A percentile compares a stretch with the other conserved stretches of the same genome.
phyloP scores from a whole-genome alignment of 1,284 basidiomycete genomes.

The Stygiomarasmius scandens region DNA sequence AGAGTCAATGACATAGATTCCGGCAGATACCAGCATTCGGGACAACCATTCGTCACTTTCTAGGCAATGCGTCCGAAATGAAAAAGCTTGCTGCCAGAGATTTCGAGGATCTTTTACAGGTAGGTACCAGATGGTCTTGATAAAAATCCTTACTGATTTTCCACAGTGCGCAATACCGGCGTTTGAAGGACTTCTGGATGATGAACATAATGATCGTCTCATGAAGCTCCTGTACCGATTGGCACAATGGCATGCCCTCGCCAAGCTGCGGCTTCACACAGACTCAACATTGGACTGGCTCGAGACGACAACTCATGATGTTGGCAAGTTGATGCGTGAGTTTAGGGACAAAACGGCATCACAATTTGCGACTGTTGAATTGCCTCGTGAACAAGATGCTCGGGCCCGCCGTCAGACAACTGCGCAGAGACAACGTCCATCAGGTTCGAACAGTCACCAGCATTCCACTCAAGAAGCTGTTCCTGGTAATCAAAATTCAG shows the following conservation, averaged over 20 bases:
- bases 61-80: conserved; percentile 31
- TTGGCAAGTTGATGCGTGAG: conserved; percentile 6
- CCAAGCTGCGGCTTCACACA: conserved; percentile 28
- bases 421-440: neutral
- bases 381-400: conserved; percentile 5
- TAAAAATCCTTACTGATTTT: neutral
- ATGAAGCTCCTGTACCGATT: conserved; percentile 22
- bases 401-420: conserved; percentile 1
- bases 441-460: neutral
- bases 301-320: conserved; percentile 1
- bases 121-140: conserved; percentile 19
- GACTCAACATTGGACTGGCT: neutral
- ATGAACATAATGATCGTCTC: conserved; percentile 22
- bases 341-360: neutral
- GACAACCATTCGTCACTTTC: conserved; percentile 29
- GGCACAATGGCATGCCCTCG: conserved; percentile 15
- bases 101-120: conserved; percentile 34
- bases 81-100: conserved; percentile 34
- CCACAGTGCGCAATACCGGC: conserved; percentile 35
- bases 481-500: neutral
- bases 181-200: conserved; percentile 29
- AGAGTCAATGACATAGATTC: conserved; percentile 22
- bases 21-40: conserved; percentile 28
- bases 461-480: neutral
- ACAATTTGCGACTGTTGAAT: neutral